Base-by-base conservation (phyloP, 805 yeast genomes). In the Komagataella ulmi region DNA sequence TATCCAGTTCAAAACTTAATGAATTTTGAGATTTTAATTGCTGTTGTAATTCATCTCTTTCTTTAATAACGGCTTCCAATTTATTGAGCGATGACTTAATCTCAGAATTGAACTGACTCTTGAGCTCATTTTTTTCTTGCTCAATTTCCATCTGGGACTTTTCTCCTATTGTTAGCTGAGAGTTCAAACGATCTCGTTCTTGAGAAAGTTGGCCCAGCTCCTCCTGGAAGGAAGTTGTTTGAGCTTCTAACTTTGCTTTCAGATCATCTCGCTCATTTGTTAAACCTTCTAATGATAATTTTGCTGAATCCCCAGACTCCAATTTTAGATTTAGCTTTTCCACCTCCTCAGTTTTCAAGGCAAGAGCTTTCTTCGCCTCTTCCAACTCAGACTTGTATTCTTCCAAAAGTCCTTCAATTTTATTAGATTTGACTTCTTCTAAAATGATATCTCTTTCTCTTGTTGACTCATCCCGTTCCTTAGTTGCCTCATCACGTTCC, bases 51-150 rank as follows among this genome's bases (percentile, higher is more conserved):
- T 49, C 46, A 5, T 48, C 52, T 44, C 52, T 50, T 45, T 56
- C 55, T 47, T 58, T 56, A 30, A 56, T 56, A 0, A 56, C 53
- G 40, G 55, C 53, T 50, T 59, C 54, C 18, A 47, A 21, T 43
- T 48, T 48, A 19, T 12, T 18, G 24, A 46, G 46, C 45, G 57
- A 21, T 17, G n/a, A 49, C 49, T 56, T 51, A 51, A 49, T 45
- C 24, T 55, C 54, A 6, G 47, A n/a, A 46, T 57, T 52, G 17
- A 51, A 50, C 40, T 48, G 51, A 19, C 23, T 19, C 48, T 49
- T 19, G 17, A 17, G 44, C 18, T 30, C 14, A 7, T 30, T 30
- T 2, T 30, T 30, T 6, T 30, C 40, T 30, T 30, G 40, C 12
- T 10, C 40, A 8, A 30, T 10, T 30, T 30, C 40, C 14, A 30